A percentile compares a stretch with the other conserved stretches of the same genome.
Conservation (phyloP, 2,329 filamentous ascomycete genomes). For the Phialophora tarda region DNA sequence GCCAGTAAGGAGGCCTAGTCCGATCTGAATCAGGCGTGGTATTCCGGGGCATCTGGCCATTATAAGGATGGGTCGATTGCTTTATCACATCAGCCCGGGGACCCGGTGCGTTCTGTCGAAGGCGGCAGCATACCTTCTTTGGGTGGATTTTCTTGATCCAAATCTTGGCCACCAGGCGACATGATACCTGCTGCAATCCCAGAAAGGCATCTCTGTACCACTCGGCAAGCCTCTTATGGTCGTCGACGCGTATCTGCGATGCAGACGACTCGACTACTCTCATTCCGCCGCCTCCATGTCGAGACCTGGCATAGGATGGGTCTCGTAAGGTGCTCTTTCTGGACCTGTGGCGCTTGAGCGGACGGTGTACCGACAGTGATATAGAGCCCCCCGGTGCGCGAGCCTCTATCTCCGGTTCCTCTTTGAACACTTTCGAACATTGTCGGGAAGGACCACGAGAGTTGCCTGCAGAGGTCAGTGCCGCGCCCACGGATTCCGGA, state of each 20-base stretch:
- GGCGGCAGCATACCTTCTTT: conserved; percentile 43
- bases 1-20: conserved; percentile 50
- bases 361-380: conserved; percentile 25
- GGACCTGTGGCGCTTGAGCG: conserved; percentile 29
- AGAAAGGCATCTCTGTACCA: conserved; percentile 52
- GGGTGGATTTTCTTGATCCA: conserved; percentile 56
- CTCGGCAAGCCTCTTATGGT: conserved; percentile 45
- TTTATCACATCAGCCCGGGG: conserved; percentile 15
- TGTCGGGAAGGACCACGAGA: neutral
- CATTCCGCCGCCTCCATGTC: conserved; percentile 44
- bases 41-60: conserved; percentile 51
- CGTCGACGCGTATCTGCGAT: conserved; percentile 45
- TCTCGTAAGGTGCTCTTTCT: conserved; percentile 17
- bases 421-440: conserved; percentile 18
- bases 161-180: conserved; percentile 52
- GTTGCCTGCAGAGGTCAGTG: conserved; percentile 17
- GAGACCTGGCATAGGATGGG: conserved; percentile 21
- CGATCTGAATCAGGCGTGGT: conserved; percentile 49
- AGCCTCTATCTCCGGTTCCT: conserved; percentile 3
- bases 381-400: conserved; percentile 24
- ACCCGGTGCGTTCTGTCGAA: neutral
- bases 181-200: conserved; percentile 54
- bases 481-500: neutral
- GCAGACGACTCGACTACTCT: conserved; percentile 39
- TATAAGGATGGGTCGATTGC: conserved; percentile 56